Evolutionary conservation across 352 stramenopile species (phyloP), one percentile per base, ranked within the genome.

Genomic region (Aphanomyces stellatus): DNA sequence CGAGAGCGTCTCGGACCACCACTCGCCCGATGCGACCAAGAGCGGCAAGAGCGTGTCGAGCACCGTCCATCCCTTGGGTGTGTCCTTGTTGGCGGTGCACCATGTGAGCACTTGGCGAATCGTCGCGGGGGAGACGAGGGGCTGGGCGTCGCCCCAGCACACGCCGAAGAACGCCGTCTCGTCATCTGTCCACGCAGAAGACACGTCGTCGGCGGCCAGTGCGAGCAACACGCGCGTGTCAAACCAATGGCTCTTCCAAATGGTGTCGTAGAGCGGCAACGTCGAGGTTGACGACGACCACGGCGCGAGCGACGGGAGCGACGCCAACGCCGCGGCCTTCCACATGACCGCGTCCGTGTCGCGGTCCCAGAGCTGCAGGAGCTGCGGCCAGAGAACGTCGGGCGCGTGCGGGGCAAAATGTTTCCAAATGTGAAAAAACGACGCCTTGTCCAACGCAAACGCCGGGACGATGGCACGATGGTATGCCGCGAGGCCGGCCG

Each of bases 301-400:
- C 31, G 74, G 79, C 34, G 88, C 73, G 6, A 80, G 48, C 10
- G 67, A 70, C 19, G 62, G 66, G 2, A 91, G 61, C 6, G 75
- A 80, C 4, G 76, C 69, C 40, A 76, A 75, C 34, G 84, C 71
- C 13, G 76, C 51, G 51, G 87, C 90, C 46, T 91, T 79, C 51
- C 89, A 93, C 51, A 88, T 78, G 4, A 69, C 72, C 0, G 84
- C 79, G 61, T 90, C 91, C 46, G 41, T 5, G 0, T 78, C 74
- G 7, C 46, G 17, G 25, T 53, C 46, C 46, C 46, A 53, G 10
- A 28, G 19, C 10, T 28, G 17, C 10, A 53, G 46, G 8, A 53
- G 22, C 25, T 53, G 46, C 19, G 13, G 68, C 42, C 22, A 76
- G 57, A 63, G 27, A 7, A 51, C 40, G 17, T 41, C 40, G 8